phyloP scores from a whole-genome alignment of 129 eudicot species.

The sunflower (Helianthus annuus) region HanXRQr2.0-SUNRISE NC_035442.2:10676585-10677084 shows the following conservation, averaged over 20 bases:
- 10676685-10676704: constrained; percentile 56
- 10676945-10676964: constrained; percentile 59
- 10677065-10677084: constrained; percentile 63
- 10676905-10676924: constrained; percentile 60
- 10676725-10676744: constrained; percentile 87
- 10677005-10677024: constrained; percentile 61
- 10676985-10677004: constrained; percentile 54
- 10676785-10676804: constrained; percentile 56
- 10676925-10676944: constrained; percentile 49
- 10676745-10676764: constrained; percentile 76
- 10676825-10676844: constrained; percentile 74
- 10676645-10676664: constrained; percentile 42
- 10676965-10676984: constrained; percentile 54
- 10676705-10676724: constrained; percentile 70
- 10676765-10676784: constrained; percentile 70
- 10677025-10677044: constrained; percentile 53
- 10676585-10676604: constrained; percentile 64
- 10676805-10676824: constrained; percentile 81
- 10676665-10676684: constrained; percentile 55
- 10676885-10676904: constrained; percentile 60
- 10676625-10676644: constrained; percentile 45
- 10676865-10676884: constrained; percentile 70
- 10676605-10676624: constrained; percentile 47
- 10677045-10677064: constrained; percentile 43
- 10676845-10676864: constrained; percentile 57